Percentiles rank a stretch among this genome's conserved stretches.
Conservation (phyloP, 257 asterid genomes). For the Linderniella brevidens region DNA sequence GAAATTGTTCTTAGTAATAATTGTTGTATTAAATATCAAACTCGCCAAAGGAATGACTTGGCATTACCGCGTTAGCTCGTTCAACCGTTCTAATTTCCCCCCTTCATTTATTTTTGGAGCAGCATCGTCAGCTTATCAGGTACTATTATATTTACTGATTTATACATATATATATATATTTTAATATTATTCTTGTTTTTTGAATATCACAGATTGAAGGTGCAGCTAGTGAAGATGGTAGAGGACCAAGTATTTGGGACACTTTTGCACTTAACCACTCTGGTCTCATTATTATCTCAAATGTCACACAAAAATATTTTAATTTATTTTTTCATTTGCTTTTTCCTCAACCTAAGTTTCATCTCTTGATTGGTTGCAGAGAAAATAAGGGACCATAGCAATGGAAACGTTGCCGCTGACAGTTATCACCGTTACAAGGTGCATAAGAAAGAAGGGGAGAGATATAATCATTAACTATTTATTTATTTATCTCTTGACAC, state of each 20-base stretch:
- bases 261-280: conserved; percentile 45
- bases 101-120: conserved; percentile 77
- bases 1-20: conserved; percentile 6
- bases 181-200: neutral
- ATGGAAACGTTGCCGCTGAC: conserved; percentile 66
- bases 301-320: neutral
- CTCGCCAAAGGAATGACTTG: too few relatives aligned
- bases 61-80: conserved; percentile 5
- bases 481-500: neutral
- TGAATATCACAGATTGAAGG: conserved; percentile 51
- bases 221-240: conserved; percentile 67
- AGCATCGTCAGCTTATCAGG: conserved; percentile 93
- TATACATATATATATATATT: neutral
- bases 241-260: conserved; percentile 75
- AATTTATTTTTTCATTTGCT: neutral
- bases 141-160: neutral
- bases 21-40: too few relatives aligned
- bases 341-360: neutral
- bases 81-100: conserved; percentile 36
- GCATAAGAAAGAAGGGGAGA: conserved; percentile 4
- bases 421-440: conserved; percentile 59
- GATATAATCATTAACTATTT: neutral
- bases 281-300: conserved; percentile 24
- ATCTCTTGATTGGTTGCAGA: conserved; percentile 19
- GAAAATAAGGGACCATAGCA: conserved; percentile 54